Evolutionary conservation across 257 asterid species (phyloP).

Genomic region (Nicotiana tabacum): DNA sequence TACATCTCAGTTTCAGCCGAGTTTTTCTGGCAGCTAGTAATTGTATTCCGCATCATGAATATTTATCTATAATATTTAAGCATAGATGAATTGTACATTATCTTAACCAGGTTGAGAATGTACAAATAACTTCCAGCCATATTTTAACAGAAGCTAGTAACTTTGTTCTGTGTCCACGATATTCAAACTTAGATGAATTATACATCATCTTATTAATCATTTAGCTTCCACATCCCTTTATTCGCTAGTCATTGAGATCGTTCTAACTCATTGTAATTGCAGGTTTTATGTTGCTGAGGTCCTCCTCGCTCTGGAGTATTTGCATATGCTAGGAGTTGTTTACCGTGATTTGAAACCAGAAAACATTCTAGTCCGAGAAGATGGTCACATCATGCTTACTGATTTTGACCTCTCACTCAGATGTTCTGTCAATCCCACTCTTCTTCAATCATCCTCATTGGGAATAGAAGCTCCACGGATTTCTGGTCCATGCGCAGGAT

Average conservation of each 20-base stretch:
- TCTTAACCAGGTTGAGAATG: not conserved
- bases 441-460: slow-evolving; percentile 36
- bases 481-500: slow-evolving; percentile 67
- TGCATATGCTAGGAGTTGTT: slow-evolving; percentile 77
- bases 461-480: slow-evolving; percentile 49
- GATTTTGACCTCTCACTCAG: slow-evolving; percentile 72
- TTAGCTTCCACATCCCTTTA: not conserved
- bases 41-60: not conserved
- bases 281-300: slow-evolving; percentile 77
- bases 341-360: slow-evolving; percentile 76
- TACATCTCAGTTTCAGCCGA: not conserved
- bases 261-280: slow-evolving; percentile 16
- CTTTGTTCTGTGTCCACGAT: not conserved
- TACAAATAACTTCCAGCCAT: not conserved
- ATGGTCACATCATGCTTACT: slow-evolving; percentile 80
- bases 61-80: not conserved
- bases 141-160: not conserved
- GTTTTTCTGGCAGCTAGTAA: not conserved
- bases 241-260: not conserved
- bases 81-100: not conserved
- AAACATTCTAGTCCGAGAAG: slow-evolving; percentile 66
- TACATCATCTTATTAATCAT: not conserved
- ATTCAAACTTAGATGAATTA: not conserved
- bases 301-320: slow-evolving; percentile 69
- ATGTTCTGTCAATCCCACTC: slow-evolving; percentile 61